Percentiles rank a stretch among this genome's conserved stretches.
Evolutionary conservation across 78 protist species (phyloP).

Genomic region (Cavenderia fasciculata): DNA sequence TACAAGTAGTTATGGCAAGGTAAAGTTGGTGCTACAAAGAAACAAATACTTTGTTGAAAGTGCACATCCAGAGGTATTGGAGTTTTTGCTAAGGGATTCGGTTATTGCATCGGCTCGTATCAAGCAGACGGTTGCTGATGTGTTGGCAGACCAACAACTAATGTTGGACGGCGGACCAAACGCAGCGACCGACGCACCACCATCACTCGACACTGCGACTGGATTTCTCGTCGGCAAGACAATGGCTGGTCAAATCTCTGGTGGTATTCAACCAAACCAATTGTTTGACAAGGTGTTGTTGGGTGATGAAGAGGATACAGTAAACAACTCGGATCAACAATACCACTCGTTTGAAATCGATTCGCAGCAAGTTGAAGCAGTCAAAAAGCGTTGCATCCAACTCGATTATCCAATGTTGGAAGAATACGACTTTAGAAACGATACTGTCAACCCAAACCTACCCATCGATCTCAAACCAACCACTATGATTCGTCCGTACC

Average conservation of each 20-base stretch:
- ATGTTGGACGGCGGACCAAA: no score
- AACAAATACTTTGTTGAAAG: slow-evolving; percentile 85
- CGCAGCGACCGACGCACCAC: no score
- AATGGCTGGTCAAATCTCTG: slow-evolving; percentile 44
- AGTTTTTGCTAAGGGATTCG: slow-evolving; percentile 68
- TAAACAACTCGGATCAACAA: slow-evolving; percentile 65
- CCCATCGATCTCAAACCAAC: slow-evolving; percentile 90
- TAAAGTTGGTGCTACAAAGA: slow-evolving; percentile 80
- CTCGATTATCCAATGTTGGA: slow-evolving; percentile 92
- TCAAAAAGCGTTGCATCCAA: slow-evolving; percentile 86
- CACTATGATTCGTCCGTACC: slow-evolving; percentile 91
- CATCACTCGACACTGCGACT: background rate
- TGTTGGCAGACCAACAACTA: no score
- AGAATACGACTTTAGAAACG: slow-evolving; percentile 96
- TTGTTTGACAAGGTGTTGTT: slow-evolving; percentile 25
- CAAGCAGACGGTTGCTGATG: slow-evolving; percentile 29
- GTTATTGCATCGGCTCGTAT: slow-evolving; percentile 57
- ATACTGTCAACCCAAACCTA: slow-evolving; percentile 70
- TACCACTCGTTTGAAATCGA: slow-evolving; percentile 82
- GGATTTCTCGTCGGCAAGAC: slow-evolving; percentile 58
- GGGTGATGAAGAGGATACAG: slow-evolving; percentile 67
- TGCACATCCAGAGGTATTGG: slow-evolving; percentile 64
- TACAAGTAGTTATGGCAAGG: slow-evolving; percentile 90
- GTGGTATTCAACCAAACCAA: slow-evolving; percentile 56
- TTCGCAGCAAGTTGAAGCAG: slow-evolving; percentile 72